Percentiles rank a stretch among this genome's conserved stretches.
Conservation (phyloP, 768 basidiomycete genomes). For the Galerina sulciceps region DNA sequence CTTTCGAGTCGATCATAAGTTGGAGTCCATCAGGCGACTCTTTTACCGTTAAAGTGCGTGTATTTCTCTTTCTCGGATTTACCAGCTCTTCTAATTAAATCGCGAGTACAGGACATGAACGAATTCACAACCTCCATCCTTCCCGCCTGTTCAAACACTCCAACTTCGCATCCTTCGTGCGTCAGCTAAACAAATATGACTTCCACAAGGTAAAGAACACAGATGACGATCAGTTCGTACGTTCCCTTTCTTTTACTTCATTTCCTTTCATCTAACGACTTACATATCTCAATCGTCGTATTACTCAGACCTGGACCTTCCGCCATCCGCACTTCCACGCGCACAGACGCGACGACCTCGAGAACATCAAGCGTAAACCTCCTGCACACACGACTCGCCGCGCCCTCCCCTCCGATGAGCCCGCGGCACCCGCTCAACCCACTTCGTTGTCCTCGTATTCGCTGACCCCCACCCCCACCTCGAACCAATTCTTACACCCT, state of each 20-base stretch:
- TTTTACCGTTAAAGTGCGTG: conserved; percentile 82
- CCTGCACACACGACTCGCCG: conserved; percentile 40
- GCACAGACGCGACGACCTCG: conserved; percentile 54
- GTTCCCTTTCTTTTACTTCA: conserved; percentile 21
- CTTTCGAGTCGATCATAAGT: conserved; percentile 73
- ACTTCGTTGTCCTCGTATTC: not conserved
- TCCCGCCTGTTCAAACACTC: conserved; percentile 95
- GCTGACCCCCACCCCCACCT: not conserved
- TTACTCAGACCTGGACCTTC: conserved; percentile 58
- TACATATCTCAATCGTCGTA: not conserved
- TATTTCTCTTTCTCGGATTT: not conserved
- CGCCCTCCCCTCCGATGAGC: not conserved
- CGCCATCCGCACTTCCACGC: conserved; percentile 65
- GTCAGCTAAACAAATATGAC: conserved; percentile 95
- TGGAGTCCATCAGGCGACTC: conserved; percentile 88
- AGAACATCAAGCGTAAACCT: conserved; percentile 65
- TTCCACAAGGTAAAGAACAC: conserved; percentile 96
- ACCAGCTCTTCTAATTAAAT: not conserved
- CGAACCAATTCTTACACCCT: not conserved
- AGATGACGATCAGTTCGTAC: conserved; percentile 73
- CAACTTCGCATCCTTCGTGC: conserved; percentile 91
- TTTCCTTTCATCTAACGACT: not conserved
- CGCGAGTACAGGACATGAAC: conserved; percentile 75
- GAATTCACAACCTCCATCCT: conserved; percentile 92
- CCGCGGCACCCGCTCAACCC: not conserved